phyloP scores from a whole-genome alignment of 768 basidiomycete genomes.

The Kwoniella europaea region DNA sequence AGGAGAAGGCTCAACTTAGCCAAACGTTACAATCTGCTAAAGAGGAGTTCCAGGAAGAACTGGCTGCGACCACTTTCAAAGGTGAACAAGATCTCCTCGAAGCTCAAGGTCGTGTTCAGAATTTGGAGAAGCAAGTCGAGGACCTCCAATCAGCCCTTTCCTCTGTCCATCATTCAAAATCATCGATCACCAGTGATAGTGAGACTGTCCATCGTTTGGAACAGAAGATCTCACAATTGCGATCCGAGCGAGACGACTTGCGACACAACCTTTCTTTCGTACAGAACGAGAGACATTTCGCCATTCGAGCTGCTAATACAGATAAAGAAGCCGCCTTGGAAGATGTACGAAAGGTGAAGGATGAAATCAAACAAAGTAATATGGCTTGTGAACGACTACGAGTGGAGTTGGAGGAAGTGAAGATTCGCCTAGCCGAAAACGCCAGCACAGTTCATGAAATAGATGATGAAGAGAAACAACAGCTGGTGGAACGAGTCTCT shows the following conservation, averaged over 20 bases:
- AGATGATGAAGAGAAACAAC: slow-evolving; percentile 2
- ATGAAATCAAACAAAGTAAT: slow-evolving; percentile 26
- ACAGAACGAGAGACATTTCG: slow-evolving; percentile 52
- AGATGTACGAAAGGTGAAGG: slow-evolving; percentile 25
- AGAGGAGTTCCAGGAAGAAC: slow-evolving; percentile 15
- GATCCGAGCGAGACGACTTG: slow-evolving; percentile 54
- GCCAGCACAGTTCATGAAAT: neutral
- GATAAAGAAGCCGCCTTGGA: slow-evolving; percentile 39
- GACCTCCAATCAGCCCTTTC: slow-evolving; percentile 22
- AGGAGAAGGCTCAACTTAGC: slow-evolving; percentile 16
- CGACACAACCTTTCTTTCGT: slow-evolving; percentile 49
- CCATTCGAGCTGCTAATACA: slow-evolving; percentile 39
- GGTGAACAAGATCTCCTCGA: slow-evolving; percentile 19
- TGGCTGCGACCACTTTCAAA: slow-evolving; percentile 19
- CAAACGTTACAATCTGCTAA: neutral
- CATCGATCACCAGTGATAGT: slow-evolving; percentile 2
- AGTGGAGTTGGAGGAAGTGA: slow-evolving; percentile 3
- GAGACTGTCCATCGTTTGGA: slow-evolving; percentile 9
- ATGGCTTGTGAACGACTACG: slow-evolving; percentile 4
- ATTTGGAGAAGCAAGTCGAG: slow-evolving; percentile 18
- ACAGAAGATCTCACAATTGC: slow-evolving; percentile 50
- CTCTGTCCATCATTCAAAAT: neutral
- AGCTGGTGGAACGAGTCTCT: neutral
- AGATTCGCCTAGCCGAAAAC: neutral
- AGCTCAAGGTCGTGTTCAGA: neutral